Evolutionary conservation across 768 basidiomycete genomes (phyloP).

Genomic region (Hericium rajendrae): DNA sequence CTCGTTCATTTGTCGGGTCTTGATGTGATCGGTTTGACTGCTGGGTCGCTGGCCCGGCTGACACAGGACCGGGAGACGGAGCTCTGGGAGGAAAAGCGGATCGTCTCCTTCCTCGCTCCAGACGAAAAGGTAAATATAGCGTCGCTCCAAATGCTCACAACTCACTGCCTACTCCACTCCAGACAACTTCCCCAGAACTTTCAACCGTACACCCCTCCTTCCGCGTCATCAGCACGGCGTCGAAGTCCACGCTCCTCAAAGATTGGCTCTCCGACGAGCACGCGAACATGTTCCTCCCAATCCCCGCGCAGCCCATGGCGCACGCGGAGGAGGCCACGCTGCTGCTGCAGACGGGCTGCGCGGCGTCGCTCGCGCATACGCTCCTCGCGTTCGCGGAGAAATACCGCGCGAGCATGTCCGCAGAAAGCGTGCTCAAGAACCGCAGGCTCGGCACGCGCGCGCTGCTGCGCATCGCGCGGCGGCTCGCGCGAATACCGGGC

Average conservation of each 20-base stretch:
- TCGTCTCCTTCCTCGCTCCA: slow-evolving; percentile 37
- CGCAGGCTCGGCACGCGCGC: slow-evolving; percentile 54
- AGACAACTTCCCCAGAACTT: slow-evolving; percentile 27
- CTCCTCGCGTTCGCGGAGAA: slow-evolving; percentile 47
- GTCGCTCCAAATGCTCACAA: slow-evolving; percentile 14
- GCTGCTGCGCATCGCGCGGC: slow-evolving; percentile 43
- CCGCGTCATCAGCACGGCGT: slow-evolving; percentile 51
- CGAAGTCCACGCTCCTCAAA: slow-evolving; percentile 53
- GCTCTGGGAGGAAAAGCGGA: slow-evolving; percentile 53
- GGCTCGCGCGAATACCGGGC: slow-evolving; percentile 36
- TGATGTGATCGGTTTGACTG: slow-evolving; percentile 58
- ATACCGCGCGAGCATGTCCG: slow-evolving; percentile 45
- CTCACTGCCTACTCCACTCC: not conserved
- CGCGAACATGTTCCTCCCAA: slow-evolving; percentile 60
- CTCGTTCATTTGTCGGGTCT: slow-evolving; percentile 51
- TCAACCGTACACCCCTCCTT: slow-evolving; percentile 47
- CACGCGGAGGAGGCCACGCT: slow-evolving; percentile 37
- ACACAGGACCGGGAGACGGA: slow-evolving; percentile 55
- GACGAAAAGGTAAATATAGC: slow-evolving; percentile 32
- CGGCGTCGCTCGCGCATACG: slow-evolving; percentile 24
- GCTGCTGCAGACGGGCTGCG: slow-evolving; percentile 43
- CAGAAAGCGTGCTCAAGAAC: slow-evolving; percentile 49
- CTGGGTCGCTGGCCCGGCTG: slow-evolving; percentile 49
- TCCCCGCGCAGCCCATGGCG: slow-evolving; percentile 54
- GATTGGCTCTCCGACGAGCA: slow-evolving; percentile 63